Evolutionary conservation across 768 basidiomycete genomes (phyloP).

Genomic region (Mycena amicta): DNA sequence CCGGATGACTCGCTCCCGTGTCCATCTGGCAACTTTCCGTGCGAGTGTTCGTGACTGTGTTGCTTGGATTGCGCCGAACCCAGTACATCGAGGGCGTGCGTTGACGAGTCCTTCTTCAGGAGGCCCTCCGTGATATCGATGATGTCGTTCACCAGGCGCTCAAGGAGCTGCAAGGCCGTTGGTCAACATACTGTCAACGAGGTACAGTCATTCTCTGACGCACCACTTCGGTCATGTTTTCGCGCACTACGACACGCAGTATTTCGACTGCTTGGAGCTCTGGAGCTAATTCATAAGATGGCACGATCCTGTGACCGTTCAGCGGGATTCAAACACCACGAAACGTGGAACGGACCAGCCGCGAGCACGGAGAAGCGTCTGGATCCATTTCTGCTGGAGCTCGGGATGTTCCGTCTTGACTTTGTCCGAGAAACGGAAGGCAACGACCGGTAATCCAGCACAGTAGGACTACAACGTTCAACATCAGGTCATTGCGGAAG

Average conservation of each 20-base stretch:
- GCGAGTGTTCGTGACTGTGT: slow-evolving; percentile 38
- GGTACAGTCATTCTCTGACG: too few species aligned
- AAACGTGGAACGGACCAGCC: slow-evolving; percentile 52
- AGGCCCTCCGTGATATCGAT: slow-evolving; percentile 69
- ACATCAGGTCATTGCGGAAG: too few species aligned
- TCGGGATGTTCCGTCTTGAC: slow-evolving; percentile 58
- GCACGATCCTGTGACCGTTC: slow-evolving; percentile 44
- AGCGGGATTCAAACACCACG: not conserved
- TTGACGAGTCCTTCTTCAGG: slow-evolving; percentile 44
- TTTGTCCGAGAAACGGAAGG: slow-evolving; percentile 63
- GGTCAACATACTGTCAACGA: too few species aligned
- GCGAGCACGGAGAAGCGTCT: slow-evolving; percentile 48
- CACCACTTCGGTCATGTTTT: slow-evolving; percentile 56
- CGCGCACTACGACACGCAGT: slow-evolving; percentile 66
- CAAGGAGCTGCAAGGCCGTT: slow-evolving; percentile 60
- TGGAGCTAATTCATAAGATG: slow-evolving; percentile 57
- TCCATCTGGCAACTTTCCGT: slow-evolving; percentile 50
- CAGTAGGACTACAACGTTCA: slow-evolving; percentile 54
- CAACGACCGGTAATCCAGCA: slow-evolving; percentile 65
- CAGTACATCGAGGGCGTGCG: slow-evolving; percentile 54
- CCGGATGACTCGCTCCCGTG: slow-evolving; percentile 53
- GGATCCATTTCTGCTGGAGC: slow-evolving; percentile 63
- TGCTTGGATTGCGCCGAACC: slow-evolving; percentile 31
- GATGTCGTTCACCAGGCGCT: slow-evolving; percentile 70
- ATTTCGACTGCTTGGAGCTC: slow-evolving; percentile 57